Conservation (phyloP, 164 flowering plant species). For the Stephania yunnanensis region DNA sequence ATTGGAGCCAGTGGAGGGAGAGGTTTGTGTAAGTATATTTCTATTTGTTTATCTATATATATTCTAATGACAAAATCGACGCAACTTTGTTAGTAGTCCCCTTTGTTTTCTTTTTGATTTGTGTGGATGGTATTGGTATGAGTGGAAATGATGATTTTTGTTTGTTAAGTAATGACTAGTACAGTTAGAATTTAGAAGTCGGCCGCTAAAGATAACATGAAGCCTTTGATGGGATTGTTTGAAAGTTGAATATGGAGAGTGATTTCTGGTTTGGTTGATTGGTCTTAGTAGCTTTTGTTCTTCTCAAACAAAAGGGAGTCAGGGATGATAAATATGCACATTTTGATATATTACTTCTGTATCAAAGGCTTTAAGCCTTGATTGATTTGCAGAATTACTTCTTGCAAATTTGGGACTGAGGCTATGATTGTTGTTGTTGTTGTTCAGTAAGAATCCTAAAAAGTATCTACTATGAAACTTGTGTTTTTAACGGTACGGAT, state of each 20-base stretch:
- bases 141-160: no score
- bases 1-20: constrained; percentile 61
- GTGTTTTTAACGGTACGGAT: not conserved
- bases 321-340: no score
- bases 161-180: not conserved
- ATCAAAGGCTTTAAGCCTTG: not conserved
- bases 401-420: no score
- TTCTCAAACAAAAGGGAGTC: no score
- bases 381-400: not conserved
- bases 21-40: constrained; percentile 61
- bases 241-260: not conserved
- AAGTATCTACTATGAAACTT: not conserved
- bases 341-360: not conserved
- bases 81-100: not conserved
- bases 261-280: not conserved
- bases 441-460: not conserved
- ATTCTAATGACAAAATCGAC: not conserved
- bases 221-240: not conserved
- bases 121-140: no score
- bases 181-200: not conserved
- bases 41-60: no score
- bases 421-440: no score
- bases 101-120: not conserved
- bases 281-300: not conserved
- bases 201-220: not conserved